phyloP scores from a whole-genome alignment of 2,329 filamentous ascomycete species.

The Scedosporium boydii region DNA sequence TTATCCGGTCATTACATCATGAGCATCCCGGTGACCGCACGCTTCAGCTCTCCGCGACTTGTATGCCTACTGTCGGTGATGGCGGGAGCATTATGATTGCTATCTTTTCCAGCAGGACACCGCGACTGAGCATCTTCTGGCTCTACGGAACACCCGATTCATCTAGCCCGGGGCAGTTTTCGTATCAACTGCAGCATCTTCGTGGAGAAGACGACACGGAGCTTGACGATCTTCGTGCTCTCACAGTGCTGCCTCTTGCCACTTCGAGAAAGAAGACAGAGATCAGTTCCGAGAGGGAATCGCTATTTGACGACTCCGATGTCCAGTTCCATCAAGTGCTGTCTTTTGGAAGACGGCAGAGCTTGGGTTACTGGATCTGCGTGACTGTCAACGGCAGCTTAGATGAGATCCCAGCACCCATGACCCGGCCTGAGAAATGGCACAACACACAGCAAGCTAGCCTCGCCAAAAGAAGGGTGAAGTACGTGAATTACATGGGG shows the following conservation, averaged over 20 bases:
- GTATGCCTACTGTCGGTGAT: not conserved
- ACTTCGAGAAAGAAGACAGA: slow-evolving; percentile 5
- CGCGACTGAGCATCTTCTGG: slow-evolving; percentile 1
- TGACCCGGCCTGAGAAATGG: not conserved
- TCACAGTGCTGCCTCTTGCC: slow-evolving; percentile 19
- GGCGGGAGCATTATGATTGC: not conserved
- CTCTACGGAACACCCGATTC: not conserved
- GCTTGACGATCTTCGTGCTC: slow-evolving; percentile 13
- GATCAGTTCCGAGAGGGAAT: slow-evolving; percentile 13
- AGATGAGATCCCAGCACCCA: slow-evolving; percentile 3
- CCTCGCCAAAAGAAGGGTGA: not conserved
- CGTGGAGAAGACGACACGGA: slow-evolving; percentile 10
- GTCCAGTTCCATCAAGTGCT: slow-evolving; percentile 38
- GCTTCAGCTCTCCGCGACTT: not conserved
- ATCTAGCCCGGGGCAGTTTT: not conserved
- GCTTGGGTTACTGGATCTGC: slow-evolving; percentile 30
- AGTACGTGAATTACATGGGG: slow-evolving; percentile 14
- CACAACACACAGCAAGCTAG: slow-evolving; percentile 3
- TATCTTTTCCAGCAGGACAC: not conserved
- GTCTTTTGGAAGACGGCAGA: slow-evolving; percentile 30
- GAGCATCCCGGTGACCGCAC: not conserved
- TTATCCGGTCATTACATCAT: not conserved
- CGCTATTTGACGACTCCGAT: slow-evolving; percentile 20
- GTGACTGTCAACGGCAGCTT: slow-evolving; percentile 12
- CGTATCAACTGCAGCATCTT: slow-evolving; percentile 10